Conservation (phyloP, 306 rosid species). For the Arachis stenosperma region DNA sequence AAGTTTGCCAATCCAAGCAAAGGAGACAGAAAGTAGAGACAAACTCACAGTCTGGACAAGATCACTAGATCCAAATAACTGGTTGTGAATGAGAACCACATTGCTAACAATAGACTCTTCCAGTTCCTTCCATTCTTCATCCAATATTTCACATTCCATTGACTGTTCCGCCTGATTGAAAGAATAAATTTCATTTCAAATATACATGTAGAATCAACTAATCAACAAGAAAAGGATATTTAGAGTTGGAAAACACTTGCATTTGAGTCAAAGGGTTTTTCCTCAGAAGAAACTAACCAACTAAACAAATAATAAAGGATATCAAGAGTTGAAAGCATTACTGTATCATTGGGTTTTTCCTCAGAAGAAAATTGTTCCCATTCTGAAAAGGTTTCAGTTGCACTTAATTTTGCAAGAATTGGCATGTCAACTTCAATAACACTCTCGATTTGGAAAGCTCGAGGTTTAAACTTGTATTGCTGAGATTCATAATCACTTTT, state of each 20-base stretch:
- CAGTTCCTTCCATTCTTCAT: constrained; percentile 68
- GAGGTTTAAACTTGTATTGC: constrained; percentile 75
- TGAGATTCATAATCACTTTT: constrained; percentile 63
- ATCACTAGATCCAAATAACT: constrained; percentile 74
- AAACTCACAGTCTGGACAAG: constrained; percentile 67
- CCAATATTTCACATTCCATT: constrained; percentile 55
- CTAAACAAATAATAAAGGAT: too few species aligned
- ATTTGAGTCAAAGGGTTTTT: constrained; percentile 38
- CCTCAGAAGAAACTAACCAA: constrained; percentile 45
- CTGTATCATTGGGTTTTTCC: constrained; percentile 43
- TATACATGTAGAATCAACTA: neutral
- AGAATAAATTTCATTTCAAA: constrained; percentile 22
- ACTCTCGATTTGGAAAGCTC: constrained; percentile 67
- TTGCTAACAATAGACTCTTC: constrained; percentile 64
- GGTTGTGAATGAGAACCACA: constrained; percentile 64
- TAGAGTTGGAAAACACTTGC: neutral
- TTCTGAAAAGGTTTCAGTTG: constrained; percentile 57
- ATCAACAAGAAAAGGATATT: constrained; percentile 3
- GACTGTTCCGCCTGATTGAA: constrained; percentile 57
- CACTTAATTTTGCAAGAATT: constrained; percentile 44
- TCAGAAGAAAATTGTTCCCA: constrained; percentile 68
- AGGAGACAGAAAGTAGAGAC: neutral
- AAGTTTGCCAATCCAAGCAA: neutral
- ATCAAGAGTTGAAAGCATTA: constrained; percentile 11
- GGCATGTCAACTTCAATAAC: constrained; percentile 72